Conservation (phyloP, 176 grass and related monocot genomes). For the Eremochloa ophiuroides region DNA sequence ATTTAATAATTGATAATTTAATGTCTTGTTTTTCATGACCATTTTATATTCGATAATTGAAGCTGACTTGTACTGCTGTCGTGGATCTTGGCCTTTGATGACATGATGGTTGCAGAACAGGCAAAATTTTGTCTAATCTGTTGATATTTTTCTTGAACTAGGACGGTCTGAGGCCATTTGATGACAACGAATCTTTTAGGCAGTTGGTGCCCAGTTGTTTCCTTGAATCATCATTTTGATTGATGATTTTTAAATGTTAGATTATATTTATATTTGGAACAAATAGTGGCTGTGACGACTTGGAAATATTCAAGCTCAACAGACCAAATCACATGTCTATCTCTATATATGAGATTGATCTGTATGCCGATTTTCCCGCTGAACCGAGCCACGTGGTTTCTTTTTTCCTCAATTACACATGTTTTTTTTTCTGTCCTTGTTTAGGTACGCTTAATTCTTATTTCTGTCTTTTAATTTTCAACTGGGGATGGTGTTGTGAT, state of each 20-base stretch:
- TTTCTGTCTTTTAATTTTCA: background rate
- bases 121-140: conserved; percentile 3
- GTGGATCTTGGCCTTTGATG: conserved; percentile 40
- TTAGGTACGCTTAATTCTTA: background rate
- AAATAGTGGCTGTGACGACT: conserved; percentile 49
- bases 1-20: no score
- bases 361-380: no score
- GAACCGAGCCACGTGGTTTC: no score
- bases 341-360: background rate
- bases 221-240: background rate
- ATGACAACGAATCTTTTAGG: background rate
- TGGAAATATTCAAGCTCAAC: background rate
- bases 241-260: background rate
- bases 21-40: background rate
- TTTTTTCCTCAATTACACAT: no score
- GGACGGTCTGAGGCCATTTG: conserved; percentile 67
- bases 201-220: background rate
- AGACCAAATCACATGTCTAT: background rate
- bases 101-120: conserved; percentile 36
- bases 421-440: no score
- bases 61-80: background rate
- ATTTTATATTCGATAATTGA: background rate
- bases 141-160: conserved; percentile 57
- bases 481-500: conserved; percentile 29
- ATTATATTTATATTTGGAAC: background rate